Evolutionary conservation across 345 rosid genomes (phyloP).

Genomic region (Aethionema arabicum): DNA sequence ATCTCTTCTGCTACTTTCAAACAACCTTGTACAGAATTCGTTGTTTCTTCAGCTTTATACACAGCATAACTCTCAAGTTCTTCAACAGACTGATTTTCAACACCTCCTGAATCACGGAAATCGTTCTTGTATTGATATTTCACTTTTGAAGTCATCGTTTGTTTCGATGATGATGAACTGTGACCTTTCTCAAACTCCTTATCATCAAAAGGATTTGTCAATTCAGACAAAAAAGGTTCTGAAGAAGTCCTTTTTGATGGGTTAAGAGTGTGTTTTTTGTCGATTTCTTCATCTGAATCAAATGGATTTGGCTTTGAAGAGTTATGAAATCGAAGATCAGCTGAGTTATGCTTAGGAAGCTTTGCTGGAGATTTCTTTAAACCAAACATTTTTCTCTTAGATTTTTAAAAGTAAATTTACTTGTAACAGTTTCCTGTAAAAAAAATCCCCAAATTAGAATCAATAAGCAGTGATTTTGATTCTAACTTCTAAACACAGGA

Average conservation of each 20-base stretch:
- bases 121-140: conserved; percentile 68
- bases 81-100: conserved; percentile 84
- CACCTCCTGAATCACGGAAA: conserved; percentile 78
- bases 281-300: conserved; percentile 70
- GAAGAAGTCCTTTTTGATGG: conserved; percentile 57
- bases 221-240: conserved; percentile 47
- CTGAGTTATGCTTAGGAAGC: conserved; percentile 51
- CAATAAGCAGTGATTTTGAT: conserved; percentile 23
- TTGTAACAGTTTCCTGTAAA: conserved; percentile 32
- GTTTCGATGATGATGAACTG: conserved; percentile 45
- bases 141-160: conserved; percentile 40
- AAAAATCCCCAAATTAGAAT: conserved; percentile 20
- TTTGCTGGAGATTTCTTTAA: conserved; percentile 66
- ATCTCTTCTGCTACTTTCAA: conserved; percentile 90
- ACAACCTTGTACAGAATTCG: conserved; percentile 73
- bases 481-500: conserved; percentile 17
- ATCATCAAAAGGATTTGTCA: conserved; percentile 62
- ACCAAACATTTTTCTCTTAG: conserved; percentile 54
- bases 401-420: conserved; percentile 7
- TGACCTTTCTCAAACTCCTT: conserved; percentile 36
- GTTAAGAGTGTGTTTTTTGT: conserved; percentile 49
- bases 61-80: conserved; percentile 83
- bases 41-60: conserved; percentile 93
- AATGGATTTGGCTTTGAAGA: conserved; percentile 72
- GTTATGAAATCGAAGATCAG: conserved; percentile 41